Evolutionary conservation across 2,329 filamentous ascomycete genomes (phyloP).

Genomic region (Helotiales sp.): DNA sequence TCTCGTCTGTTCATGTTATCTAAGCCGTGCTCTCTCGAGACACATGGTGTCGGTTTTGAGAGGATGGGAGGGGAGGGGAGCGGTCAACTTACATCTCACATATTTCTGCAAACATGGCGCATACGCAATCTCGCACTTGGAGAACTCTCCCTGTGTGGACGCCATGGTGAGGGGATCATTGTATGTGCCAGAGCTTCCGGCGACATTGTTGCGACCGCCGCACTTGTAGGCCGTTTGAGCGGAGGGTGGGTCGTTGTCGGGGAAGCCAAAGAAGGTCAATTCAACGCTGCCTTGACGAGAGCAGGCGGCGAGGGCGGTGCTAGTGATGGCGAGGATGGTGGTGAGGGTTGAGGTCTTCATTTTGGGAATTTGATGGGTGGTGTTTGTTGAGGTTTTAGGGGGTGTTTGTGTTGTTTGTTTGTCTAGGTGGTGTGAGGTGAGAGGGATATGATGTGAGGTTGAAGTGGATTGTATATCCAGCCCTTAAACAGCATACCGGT

Average conservation of each 20-base stretch:
- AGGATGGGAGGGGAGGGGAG: neutral
- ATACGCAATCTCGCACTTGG: constrained; percentile 51
- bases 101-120: constrained; percentile 52
- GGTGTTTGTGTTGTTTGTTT: neutral
- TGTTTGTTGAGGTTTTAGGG: neutral
- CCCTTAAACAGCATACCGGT: too few relatives aligned
- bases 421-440: neutral
- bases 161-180: constrained; percentile 51
- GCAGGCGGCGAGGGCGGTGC: constrained; percentile 28
- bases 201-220: constrained; percentile 43
- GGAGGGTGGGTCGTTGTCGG: constrained; percentile 48
- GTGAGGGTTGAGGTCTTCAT: constrained; percentile 3
- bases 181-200: constrained; percentile 51
- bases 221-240: constrained; percentile 46
- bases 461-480: neutral
- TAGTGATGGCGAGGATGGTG: neutral
- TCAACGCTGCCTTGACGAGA: constrained; percentile 37
- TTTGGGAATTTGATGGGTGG: neutral
- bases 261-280: constrained; percentile 49
- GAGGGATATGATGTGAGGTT: neutral
- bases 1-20: neutral
- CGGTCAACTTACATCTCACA: constrained; percentile 26
- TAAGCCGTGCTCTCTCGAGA: too few relatives aligned
- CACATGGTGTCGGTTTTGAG: too few relatives aligned
- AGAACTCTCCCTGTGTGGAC: constrained; percentile 48